These are phyloP conservation scores for Bacidia gigantensis DNA, from an alignment of 495 filamentous ascomycete species.

Conservation along the genomic window DNA sequence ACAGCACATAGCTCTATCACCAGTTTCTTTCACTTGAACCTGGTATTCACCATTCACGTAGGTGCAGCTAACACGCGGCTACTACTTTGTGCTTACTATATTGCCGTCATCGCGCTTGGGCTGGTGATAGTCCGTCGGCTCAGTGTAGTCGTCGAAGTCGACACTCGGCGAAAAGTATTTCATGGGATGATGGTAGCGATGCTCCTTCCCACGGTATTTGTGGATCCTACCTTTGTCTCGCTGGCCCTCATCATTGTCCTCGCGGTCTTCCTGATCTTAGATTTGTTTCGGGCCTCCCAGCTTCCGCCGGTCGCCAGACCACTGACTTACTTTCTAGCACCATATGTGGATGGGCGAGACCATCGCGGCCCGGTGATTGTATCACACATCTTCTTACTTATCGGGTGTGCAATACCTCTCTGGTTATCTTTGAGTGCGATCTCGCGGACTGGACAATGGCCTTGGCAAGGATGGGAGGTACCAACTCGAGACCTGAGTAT, in stretches of 20 bases:
- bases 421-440: slow-evolving; percentile 75
- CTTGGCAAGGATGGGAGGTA: slow-evolving; percentile 60
- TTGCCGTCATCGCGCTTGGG: slow-evolving; percentile 51
- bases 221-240: slow-evolving; percentile 73
- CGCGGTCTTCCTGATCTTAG: slow-evolving; percentile 71
- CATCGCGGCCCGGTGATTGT: slow-evolving; percentile 88
- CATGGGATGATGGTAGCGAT: slow-evolving; percentile 96
- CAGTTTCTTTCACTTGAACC: slow-evolving; percentile 20
- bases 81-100: slow-evolving; percentile 58
- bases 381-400: slow-evolving; percentile 86
- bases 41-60: slow-evolving; percentile 45
- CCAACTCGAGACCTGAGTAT: slow-evolving; percentile 61
- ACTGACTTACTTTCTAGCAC: slow-evolving; percentile 71
- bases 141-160: slow-evolving; percentile 62
- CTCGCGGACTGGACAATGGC: slow-evolving; percentile 34
- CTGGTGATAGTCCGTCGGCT: slow-evolving; percentile 60
- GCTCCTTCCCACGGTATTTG: slow-evolving; percentile 71
- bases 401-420: slow-evolving; percentile 89
- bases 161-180: slow-evolving; percentile 96
- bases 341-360: slow-evolving; percentile 90
- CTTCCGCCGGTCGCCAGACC: slow-evolving; percentile 75
- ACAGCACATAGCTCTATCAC: slow-evolving; percentile 25
- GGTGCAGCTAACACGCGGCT: slow-evolving; percentile 76
- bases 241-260: slow-evolving; percentile 64
- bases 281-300: slow-evolving; percentile 79